Percentiles rank a stretch among this genome's conserved stretches.
Conservation (phyloP, 1,284 basidiomycete species). For the Malassezia japonica region DNA sequence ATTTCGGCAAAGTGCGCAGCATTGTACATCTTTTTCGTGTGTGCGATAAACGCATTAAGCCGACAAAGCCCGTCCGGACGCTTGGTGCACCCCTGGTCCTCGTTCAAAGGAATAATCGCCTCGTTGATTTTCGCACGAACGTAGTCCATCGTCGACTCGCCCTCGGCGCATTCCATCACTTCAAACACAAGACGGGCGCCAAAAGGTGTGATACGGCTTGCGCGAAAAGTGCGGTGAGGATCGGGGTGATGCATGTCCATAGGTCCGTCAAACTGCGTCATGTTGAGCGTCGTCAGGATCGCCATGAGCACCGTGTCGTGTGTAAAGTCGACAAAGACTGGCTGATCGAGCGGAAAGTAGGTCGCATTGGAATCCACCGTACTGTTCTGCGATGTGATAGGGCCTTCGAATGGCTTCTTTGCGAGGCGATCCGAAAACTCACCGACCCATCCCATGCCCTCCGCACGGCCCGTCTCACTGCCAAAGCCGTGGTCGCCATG, state of each 20-base stretch:
- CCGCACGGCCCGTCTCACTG: constrained; percentile 65
- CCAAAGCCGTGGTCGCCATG: constrained; percentile 62
- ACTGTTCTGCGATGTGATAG: constrained; percentile 38
- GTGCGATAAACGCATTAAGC: constrained; percentile 61
- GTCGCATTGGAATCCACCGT: constrained; percentile 24
- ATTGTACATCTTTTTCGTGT: constrained; percentile 21
- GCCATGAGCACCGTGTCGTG: constrained; percentile 35
- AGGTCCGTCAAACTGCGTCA: constrained; percentile 27
- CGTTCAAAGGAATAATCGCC: constrained; percentile 55
- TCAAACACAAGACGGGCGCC: constrained; percentile 28
- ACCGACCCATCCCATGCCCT: constrained; percentile 67
- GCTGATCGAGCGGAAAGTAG: constrained; percentile 38
- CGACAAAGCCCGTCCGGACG: constrained; percentile 70
- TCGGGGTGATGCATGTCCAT: constrained; percentile 21
- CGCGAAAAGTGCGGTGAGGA: constrained; percentile 23
- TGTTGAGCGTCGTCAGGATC: constrained; percentile 37
- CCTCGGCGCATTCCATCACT: constrained; percentile 24
- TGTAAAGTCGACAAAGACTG: constrained; percentile 35
- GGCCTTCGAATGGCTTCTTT: no score
- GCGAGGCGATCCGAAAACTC: constrained; percentile 45
- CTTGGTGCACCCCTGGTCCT: constrained; percentile 58
- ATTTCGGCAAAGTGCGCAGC: no score
- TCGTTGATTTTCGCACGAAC: constrained; percentile 72
- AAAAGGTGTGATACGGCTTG: constrained; percentile 29
- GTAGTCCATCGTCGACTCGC: constrained; percentile 50